A percentile compares a stretch with the other conserved stretches of the same genome.
Evolutionary conservation across 176 grass and related monocot genomes (phyloP).

Genomic region (Melocanna baccifera): DNA sequence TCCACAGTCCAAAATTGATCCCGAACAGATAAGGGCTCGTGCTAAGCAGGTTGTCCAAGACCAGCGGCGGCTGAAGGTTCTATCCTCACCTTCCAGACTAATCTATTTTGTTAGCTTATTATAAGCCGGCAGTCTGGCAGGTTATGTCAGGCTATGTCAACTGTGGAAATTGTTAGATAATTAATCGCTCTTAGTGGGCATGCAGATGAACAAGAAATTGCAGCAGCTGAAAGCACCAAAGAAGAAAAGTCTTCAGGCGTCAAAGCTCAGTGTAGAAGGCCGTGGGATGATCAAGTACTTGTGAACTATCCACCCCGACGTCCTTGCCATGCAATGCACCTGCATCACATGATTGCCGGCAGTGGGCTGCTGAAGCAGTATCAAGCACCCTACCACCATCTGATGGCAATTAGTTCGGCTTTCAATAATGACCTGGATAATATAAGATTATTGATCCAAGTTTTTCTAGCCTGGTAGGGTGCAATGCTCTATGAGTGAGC

Average conservation of each 20-base stretch:
- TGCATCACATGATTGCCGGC: not conserved
- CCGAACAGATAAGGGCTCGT: conserved; percentile 65
- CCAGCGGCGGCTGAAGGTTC: conserved; percentile 74
- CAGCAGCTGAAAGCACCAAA: conserved; percentile 87
- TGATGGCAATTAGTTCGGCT: not conserved
- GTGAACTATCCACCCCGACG: conserved; percentile 22
- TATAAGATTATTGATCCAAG: conserved; percentile 27
- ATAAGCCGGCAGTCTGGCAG: not conserved
- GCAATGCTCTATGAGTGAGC: not conserved
- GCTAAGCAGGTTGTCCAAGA: conserved; percentile 83
- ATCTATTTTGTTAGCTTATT: not conserved
- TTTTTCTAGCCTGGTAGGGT: conserved; percentile 32
- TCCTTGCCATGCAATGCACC: not conserved
- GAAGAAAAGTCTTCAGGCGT: conserved; percentile 94
- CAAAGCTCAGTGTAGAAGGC: conserved; percentile 88
- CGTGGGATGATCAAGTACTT: conserved; percentile 94
- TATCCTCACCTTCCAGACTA: not conserved
- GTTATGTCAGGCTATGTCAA: not conserved
- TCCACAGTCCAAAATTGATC: conserved; percentile 87
- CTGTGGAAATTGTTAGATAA: not conserved
- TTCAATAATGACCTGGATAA: conserved; percentile 35
- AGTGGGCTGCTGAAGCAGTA: not conserved
- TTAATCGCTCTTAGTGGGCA: not conserved
- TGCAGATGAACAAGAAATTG: conserved; percentile 95
- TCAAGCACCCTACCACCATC: not conserved